Percentiles rank a stretch among this genome's conserved stretches.
Evolutionary conservation across 2,329 filamentous ascomycete species (phyloP).

Genomic region (Juglanconis juglandina): DNA sequence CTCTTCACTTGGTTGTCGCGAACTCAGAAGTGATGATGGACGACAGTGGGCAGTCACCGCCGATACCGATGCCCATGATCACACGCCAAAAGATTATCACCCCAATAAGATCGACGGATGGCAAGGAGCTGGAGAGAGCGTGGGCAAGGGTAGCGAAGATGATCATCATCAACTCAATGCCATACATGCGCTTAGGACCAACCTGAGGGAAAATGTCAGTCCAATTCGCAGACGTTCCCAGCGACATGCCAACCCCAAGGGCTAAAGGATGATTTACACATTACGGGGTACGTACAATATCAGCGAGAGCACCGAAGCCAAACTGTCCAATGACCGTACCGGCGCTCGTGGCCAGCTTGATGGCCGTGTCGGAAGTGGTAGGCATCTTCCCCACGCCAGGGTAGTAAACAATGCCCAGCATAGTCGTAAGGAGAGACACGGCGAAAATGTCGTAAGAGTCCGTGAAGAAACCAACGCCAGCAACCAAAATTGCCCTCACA

Average conservation of each 20-base stretch:
- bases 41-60: constrained; percentile 77
- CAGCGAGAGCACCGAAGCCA: constrained; percentile 74
- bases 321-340: constrained; percentile 83
- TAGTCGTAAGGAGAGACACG: constrained; percentile 67
- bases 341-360: constrained; percentile 80
- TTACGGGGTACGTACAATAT: constrained; percentile 35
- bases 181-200: constrained; percentile 59
- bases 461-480: constrained; percentile 85
- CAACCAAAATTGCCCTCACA: constrained; percentile 71
- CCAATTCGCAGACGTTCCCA: no score
- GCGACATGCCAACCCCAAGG: no score
- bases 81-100: constrained; percentile 79
- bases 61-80: constrained; percentile 69
- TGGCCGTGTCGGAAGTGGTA: constrained; percentile 67
- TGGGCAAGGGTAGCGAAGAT: constrained; percentile 75
- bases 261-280: no score
- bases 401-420: constrained; percentile 78
- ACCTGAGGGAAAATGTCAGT: constrained; percentile 6
- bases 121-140: constrained; percentile 61
- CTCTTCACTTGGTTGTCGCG: constrained; percentile 79
- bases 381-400: constrained; percentile 58
- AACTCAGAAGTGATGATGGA: constrained; percentile 86
- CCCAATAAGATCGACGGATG: constrained; percentile 60
- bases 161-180: constrained; percentile 75
- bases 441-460: constrained; percentile 76